phyloP scores from a whole-genome alignment of 768 basidiomycete genomes.

The Pholiota conissans region DNA sequence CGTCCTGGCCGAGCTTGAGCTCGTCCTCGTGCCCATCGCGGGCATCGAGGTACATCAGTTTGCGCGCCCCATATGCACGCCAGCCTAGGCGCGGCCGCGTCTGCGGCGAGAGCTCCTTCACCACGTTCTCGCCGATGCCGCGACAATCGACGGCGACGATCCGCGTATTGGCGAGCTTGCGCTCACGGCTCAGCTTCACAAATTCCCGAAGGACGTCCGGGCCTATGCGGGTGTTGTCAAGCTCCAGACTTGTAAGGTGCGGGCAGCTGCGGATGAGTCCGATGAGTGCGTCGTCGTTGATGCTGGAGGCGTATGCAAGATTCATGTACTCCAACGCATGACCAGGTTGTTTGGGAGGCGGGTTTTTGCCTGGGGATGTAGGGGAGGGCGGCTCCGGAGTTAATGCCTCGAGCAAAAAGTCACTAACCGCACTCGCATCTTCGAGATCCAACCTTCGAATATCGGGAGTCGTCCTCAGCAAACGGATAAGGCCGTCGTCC shows the following conservation, averaged over 20 bases:
- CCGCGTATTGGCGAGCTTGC: slow-evolving; percentile 48
- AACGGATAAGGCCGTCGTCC: slow-evolving; percentile 70
- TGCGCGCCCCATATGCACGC: slow-evolving; percentile 72
- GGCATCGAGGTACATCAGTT: slow-evolving; percentile 69
- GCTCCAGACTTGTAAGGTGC: slow-evolving; percentile 66
- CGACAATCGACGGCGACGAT: slow-evolving; percentile 79
- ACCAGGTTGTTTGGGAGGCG: slow-evolving; percentile 44
- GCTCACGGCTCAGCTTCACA: slow-evolving; percentile 51
- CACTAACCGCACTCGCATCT: slow-evolving; percentile 73
- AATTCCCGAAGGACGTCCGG: slow-evolving; percentile 65
- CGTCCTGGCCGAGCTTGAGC: slow-evolving; percentile 72
- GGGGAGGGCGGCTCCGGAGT: slow-evolving; percentile 40
- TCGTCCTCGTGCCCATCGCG: slow-evolving; percentile 64
- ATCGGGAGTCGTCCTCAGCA: slow-evolving; percentile 67
- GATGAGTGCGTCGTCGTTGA: slow-evolving; percentile 66
- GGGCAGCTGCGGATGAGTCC: slow-evolving; percentile 64
- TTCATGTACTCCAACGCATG: slow-evolving; percentile 71
- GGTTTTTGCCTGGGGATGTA: background rate
- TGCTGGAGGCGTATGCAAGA: slow-evolving; percentile 62
- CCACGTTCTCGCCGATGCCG: slow-evolving; percentile 55
- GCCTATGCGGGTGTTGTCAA: slow-evolving; percentile 77
- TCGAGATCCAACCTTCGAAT: slow-evolving; percentile 86
- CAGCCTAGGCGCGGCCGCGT: slow-evolving; percentile 75
- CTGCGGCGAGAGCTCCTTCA: slow-evolving; percentile 57
- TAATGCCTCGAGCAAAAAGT: slow-evolving; percentile 65